Evolutionary conservation across 1,284 basidiomycete genomes (phyloP).

Genomic region (Trametes polyzona): DNA sequence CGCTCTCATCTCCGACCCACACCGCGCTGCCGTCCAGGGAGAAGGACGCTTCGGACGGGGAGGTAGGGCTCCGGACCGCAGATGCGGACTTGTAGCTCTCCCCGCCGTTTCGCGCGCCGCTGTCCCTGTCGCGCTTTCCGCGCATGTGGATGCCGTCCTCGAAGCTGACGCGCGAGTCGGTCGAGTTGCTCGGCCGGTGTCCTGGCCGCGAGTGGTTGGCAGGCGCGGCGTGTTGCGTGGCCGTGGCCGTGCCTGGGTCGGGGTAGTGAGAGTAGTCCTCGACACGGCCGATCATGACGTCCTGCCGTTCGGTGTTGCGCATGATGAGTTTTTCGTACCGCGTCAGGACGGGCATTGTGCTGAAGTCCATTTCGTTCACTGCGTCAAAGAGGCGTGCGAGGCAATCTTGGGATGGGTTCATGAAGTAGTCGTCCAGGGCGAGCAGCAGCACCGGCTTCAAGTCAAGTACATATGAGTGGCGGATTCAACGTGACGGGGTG

Average conservation of each 20-base stretch:
- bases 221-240: slow-evolving; percentile 24
- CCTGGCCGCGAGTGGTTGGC: slow-evolving; percentile 7
- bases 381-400: slow-evolving; percentile 90
- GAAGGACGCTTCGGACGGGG: slow-evolving; percentile 72
- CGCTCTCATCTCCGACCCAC: slow-evolving; percentile 77
- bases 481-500: background rate
- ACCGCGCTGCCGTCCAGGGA: slow-evolving; percentile 76
- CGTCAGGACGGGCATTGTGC: slow-evolving; percentile 75
- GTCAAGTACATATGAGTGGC: background rate
- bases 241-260: slow-evolving; percentile 27
- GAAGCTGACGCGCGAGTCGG: slow-evolving; percentile 66
- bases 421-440: slow-evolving; percentile 95
- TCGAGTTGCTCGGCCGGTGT: slow-evolving; percentile 59
- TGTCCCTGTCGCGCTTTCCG: slow-evolving; percentile 15
- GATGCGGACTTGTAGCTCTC: slow-evolving; percentile 43
- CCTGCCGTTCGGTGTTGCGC: slow-evolving; percentile 88
- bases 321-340: slow-evolving; percentile 88
- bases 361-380: slow-evolving; percentile 91
- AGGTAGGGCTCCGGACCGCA: slow-evolving; percentile 42
- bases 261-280: slow-evolving; percentile 32
- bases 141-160: slow-evolving; percentile 64
- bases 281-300: slow-evolving; percentile 89
- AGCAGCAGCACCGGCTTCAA: slow-evolving; percentile 87
- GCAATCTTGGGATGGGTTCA: slow-evolving; percentile 85
- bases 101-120: slow-evolving; percentile 36